Conservation (phyloP, 345 rosid species). For the Eucalyptus grandis region DNA sequence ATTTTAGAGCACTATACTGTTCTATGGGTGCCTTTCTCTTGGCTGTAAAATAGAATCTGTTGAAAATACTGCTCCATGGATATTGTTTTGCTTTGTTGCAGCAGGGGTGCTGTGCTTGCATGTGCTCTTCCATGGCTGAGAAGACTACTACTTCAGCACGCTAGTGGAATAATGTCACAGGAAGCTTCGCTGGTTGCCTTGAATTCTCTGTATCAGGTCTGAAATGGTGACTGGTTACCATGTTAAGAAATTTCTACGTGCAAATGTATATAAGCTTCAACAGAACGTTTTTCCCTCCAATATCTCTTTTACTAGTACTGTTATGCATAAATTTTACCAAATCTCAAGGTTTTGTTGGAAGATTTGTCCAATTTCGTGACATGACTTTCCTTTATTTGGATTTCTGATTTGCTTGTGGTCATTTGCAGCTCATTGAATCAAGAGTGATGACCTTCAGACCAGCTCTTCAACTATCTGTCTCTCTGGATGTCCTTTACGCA, state of each 20-base stretch:
- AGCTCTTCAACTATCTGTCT: slow-evolving; percentile 60
- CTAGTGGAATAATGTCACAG: slow-evolving; percentile 79
- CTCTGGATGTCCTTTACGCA: slow-evolving; percentile 43
- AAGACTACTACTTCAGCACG: slow-evolving; percentile 70
- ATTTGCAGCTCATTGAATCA: slow-evolving; percentile 73
- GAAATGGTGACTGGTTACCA: neutral
- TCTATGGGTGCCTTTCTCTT: neutral
- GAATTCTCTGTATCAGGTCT: slow-evolving; percentile 86
- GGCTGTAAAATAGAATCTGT: neutral
- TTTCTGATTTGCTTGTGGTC: neutral
- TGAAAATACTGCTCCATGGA: neutral
- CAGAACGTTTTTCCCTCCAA: neutral
- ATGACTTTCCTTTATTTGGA: neutral
- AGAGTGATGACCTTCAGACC: slow-evolving; percentile 58
- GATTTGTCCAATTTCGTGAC: neutral
- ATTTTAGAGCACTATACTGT: neutral
- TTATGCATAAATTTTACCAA: neutral
- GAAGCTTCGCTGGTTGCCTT: slow-evolving; percentile 60
- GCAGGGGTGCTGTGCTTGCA: slow-evolving; percentile 84
- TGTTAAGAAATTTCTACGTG: neutral
- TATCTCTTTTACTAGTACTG: neutral
- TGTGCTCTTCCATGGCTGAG: slow-evolving; percentile 92
- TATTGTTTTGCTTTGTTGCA: neutral
- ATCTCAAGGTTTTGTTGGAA: neutral
- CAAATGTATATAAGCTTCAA: neutral